Percentiles rank a stretch among this genome's conserved stretches.
Evolutionary conservation across 257 asterid genomes (phyloP).

Genomic region (Solanum corneliomulleri): DNA sequence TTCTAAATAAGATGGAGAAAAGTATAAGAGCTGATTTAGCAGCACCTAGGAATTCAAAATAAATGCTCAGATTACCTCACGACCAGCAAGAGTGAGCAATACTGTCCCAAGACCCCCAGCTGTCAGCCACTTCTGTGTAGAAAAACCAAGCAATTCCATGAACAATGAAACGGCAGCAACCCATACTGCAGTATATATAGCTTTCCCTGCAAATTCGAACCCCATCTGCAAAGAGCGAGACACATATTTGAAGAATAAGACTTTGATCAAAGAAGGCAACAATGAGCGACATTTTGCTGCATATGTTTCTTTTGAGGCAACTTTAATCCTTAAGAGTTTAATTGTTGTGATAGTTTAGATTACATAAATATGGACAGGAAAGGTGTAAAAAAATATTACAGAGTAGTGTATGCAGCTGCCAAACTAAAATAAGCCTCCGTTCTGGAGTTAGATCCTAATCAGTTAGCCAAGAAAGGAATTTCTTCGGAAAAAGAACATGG

Average conservation of each 20-base stretch:
- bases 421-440: background rate
- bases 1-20: background rate
- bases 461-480: background rate
- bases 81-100: slow-evolving; percentile 96
- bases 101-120: slow-evolving; percentile 99
- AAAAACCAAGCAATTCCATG: slow-evolving; percentile 97
- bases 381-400: background rate
- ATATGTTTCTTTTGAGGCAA: background rate
- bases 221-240: slow-evolving; percentile 52
- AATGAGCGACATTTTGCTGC: background rate
- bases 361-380: background rate
- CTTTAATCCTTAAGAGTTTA: background rate
- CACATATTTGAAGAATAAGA: slow-evolving; percentile 1
- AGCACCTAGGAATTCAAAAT: background rate
- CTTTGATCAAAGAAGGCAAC: background rate
- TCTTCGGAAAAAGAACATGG: background rate
- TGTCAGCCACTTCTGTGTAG: slow-evolving; percentile 95
- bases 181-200: slow-evolving; percentile 89
- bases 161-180: slow-evolving; percentile 89
- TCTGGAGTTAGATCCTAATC: background rate
- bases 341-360: background rate
- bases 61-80: slow-evolving; percentile 51
- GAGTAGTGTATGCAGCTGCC: background rate
- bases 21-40: background rate
- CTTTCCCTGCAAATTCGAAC: slow-evolving; percentile 91